Base-by-base conservation (phyloP, 306 rosid genomes). In the Acacia acuminata region DNA sequence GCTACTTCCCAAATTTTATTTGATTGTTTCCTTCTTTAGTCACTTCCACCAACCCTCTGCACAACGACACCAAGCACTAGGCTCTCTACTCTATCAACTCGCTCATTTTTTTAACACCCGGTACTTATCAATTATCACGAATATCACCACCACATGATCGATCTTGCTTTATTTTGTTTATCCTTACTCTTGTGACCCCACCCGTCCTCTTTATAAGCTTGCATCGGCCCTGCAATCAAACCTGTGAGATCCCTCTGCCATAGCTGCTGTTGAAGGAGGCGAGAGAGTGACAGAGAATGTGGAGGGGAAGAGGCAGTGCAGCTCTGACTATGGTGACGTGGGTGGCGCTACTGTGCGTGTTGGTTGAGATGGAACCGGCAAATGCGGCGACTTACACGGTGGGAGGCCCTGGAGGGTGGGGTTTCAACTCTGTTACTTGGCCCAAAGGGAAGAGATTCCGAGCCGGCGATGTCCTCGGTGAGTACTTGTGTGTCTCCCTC, bases 271-370 rank as follows among this genome's bases (percentile, higher is more conserved):
- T 16, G 58, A n/a, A 22, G 64, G 30, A 58, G 27, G 30, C 25
- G 24, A 13, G 36, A 30, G 27, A 27, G 38, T 50, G 38, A 11
- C 24, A 58, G 60, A 66, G 36, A 36, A 84, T 86, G 92, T 51
- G 79, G 60, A 10, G 36, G 91, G 96, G 96, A 91, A 93, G 97
- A 84, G 90, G 91, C 88, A 84, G 91, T 91, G 96, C 92, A 73
- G 65, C 60, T 77, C 77, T 8, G 60, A 55, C 47, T 67, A 68
- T 45, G 45, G 78, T 75, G 65, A 61, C 83, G n/a, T 51, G 69
- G 69, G 60, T 81, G 53, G 45, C 86, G 19, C 68, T 89, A 5
- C 66, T 88, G 1, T 84, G 82, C 67, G 20, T 90, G 73, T 47
- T 87, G 80, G 67, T 79, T 81, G 82, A 81, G 16, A 11, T 84